Conservation (phyloP, 2,329 filamentous ascomycete species). For the Elsinoe perseae region DNA sequence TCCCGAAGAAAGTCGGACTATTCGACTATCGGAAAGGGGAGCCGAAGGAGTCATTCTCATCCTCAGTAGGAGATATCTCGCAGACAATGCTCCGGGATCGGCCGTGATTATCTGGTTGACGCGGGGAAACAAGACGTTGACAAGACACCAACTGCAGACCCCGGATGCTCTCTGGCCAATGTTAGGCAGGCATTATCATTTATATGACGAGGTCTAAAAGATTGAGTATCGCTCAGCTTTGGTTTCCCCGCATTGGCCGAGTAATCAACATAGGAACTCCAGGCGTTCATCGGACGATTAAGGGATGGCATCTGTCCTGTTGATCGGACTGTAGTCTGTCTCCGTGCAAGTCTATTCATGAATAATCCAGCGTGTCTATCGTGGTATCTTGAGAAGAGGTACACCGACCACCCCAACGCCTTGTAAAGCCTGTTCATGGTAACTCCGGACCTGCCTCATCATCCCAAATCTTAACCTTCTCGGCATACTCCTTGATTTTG, state of each 20-base stretch:
- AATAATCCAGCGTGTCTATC: background rate
- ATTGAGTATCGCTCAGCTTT: background rate
- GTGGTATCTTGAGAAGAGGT: background rate
- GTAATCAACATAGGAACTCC: background rate
- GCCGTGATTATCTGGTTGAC: background rate
- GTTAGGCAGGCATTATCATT: background rate
- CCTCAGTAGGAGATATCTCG: slow-evolving; percentile 6
- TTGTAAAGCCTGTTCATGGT: background rate
- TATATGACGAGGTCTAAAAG: background rate
- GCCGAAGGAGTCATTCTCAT: background rate
- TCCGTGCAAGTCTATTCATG: background rate
- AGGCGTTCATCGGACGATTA: background rate
- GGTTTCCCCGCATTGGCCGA: background rate
- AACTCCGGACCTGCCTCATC: slow-evolving; percentile 34
- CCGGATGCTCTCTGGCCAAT: background rate
- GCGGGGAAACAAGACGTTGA: background rate
- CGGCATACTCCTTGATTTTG: slow-evolving; percentile 73
- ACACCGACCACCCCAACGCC: background rate
- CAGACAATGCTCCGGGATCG: background rate
- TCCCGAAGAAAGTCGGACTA: background rate
- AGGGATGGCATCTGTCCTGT: background rate
- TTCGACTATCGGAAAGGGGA: background rate
- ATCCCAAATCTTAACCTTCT: slow-evolving; percentile 74
- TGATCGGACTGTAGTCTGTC: background rate
- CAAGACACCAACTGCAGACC: background rate